These are phyloP conservation scores for Mycoemilia scoparia DNA, from an alignment of 192 early-diverging fungal species.

Conservation along the genomic window DNA sequence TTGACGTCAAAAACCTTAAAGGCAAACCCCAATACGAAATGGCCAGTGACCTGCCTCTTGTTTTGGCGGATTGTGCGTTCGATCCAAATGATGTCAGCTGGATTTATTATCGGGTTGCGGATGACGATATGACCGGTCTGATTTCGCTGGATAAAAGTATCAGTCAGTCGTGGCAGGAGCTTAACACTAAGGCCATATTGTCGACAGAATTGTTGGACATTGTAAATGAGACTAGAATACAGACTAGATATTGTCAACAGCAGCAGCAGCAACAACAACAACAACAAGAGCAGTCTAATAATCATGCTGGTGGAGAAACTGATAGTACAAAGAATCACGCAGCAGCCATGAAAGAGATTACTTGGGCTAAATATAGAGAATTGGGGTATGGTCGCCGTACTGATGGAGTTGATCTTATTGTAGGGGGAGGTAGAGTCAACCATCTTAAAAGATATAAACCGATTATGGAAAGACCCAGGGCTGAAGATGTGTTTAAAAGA, in stretches of 20 bases:
- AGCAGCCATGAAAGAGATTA: too few species aligned
- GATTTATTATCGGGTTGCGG: constrained; percentile 29
- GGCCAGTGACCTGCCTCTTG: constrained; percentile 76
- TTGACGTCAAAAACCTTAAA: constrained; percentile 40
- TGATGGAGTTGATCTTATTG: background rate
- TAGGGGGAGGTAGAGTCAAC: constrained; percentile 16
- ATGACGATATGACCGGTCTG: constrained; percentile 11
- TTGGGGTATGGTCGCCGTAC: too few species aligned
- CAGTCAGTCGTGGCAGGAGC: constrained; percentile 8
- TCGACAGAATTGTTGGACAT: constrained; percentile 20
- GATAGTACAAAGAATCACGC: too few species aligned
- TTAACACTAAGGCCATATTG: constrained; percentile 17
- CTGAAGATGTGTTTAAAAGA: constrained; percentile 16
- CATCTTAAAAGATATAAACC: constrained; percentile 15
- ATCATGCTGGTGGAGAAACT: too few species aligned
- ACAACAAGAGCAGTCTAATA: too few species aligned
- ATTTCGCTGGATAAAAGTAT: constrained; percentile 9
- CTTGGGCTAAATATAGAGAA: too few species aligned
- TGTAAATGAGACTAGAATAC: too few species aligned
- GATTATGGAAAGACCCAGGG: constrained; percentile 13
- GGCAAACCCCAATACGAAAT: constrained; percentile 83
- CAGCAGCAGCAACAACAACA: too few species aligned
- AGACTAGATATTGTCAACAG: too few species aligned
- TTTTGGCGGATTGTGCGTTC: constrained; percentile 76
- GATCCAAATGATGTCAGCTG: constrained; percentile 32